phyloP scores from a whole-genome alignment of 2,329 filamentous ascomycete species.

The Apiospora saccharicola region DNA sequence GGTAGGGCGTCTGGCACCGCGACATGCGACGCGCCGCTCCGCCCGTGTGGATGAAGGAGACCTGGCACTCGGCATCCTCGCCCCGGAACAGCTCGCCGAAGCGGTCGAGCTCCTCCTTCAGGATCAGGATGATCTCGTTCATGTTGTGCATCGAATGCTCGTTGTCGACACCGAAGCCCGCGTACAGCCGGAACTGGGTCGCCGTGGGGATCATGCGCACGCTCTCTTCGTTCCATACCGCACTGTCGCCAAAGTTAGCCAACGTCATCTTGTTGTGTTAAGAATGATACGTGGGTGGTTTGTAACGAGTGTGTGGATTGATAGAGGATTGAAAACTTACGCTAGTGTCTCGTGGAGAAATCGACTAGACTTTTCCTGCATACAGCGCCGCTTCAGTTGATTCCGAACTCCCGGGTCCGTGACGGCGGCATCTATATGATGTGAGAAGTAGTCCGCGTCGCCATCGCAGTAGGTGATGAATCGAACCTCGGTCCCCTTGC shows the following conservation, averaged over 20 bases:
- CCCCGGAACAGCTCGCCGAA: constrained; percentile 26
- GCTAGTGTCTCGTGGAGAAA: constrained; percentile 42
- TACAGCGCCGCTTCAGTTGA: constrained; percentile 34
- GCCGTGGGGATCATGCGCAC: constrained; percentile 35
- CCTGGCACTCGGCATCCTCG: constrained; percentile 32
- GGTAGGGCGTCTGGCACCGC: constrained; percentile 36
- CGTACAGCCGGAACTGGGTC: constrained; percentile 37
- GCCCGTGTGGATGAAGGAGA: constrained; percentile 41
- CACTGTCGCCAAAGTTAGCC: neutral
- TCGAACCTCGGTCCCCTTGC: neutral
- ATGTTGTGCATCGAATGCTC: constrained; percentile 24
- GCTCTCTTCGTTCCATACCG: constrained; percentile 41
- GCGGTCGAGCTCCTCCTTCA: constrained; percentile 28
- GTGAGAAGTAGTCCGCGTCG: neutral
- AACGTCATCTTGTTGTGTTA: too few species aligned
- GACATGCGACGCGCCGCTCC: constrained; percentile 29
- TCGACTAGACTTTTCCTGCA: constrained; percentile 35
- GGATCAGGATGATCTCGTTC: constrained; percentile 30
- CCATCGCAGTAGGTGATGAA: constrained; percentile 4
- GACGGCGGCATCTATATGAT: neutral
- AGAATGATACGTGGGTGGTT: too few species aligned
- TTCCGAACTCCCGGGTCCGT: constrained; percentile 26
- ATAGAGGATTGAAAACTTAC: neutral
- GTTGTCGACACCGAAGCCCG: constrained; percentile 36
- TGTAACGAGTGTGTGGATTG: too few species aligned